phyloP scores from a whole-genome alignment of 345 rosid genomes.

The Syzygium aromaticum region DNA sequence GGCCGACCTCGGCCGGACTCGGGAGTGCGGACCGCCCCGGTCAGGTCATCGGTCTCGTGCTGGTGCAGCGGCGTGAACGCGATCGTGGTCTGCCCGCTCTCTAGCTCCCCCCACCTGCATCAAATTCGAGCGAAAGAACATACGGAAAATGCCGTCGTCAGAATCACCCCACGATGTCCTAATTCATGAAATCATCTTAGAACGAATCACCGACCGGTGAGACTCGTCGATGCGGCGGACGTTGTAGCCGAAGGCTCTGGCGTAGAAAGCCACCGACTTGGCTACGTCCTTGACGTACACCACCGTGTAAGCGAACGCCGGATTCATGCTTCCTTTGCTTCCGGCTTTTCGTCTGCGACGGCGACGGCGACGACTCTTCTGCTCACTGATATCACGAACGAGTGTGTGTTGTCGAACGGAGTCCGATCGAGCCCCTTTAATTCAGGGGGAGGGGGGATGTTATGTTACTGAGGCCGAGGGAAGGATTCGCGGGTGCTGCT shows the following conservation, averaged over 20 bases:
- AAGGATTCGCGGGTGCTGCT: not conserved
- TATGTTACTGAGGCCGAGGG: not conserved
- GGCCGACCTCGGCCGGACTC: constrained; percentile 19
- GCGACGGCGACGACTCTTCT: not conserved
- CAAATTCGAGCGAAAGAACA: not conserved
- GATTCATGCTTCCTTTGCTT: constrained; percentile 16
- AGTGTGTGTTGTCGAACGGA: not conserved
- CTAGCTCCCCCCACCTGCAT: constrained; percentile 75
- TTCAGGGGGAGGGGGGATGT: not conserved
- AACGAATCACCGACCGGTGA: constrained; percentile 27
- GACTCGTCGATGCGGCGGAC: constrained; percentile 74
- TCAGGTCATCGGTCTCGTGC: constrained; percentile 66
- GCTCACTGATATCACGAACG: not conserved
- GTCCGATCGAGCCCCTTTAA: not conserved
- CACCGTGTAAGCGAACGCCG: constrained; percentile 53
- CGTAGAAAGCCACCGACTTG: constrained; percentile 59
- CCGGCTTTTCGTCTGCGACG: not conserved
- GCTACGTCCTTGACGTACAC: constrained; percentile 66
- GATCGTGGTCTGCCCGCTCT: constrained; percentile 76
- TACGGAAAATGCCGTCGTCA: not conserved
- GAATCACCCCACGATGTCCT: not conserved
- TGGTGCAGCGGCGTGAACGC: constrained; percentile 81
- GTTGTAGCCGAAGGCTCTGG: constrained; percentile 57
- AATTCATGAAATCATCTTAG: not conserved
- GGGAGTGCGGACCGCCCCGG: constrained; percentile 44